Conservation (phyloP, 371 early-diverging fungal species). For the Syncephalastrum contaminatum region DNA sequence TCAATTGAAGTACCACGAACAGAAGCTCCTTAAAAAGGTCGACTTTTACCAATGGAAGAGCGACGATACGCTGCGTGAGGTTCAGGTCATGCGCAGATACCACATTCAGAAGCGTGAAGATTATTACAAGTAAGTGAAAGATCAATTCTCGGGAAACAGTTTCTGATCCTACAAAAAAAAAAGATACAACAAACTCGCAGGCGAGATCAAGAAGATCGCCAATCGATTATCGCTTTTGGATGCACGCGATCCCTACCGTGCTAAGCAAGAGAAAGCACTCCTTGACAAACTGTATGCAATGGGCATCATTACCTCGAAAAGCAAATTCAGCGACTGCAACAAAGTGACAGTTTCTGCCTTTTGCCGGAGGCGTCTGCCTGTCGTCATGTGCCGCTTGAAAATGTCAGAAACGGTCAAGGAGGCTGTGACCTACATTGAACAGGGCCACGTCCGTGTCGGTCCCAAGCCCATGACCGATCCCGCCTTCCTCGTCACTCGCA, state of each 20-base stretch:
- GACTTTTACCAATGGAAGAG: conserved; percentile 98
- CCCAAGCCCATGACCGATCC: conserved; percentile 91
- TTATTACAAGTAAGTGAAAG: conserved; percentile 77
- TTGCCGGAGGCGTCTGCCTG: conserved; percentile 92
- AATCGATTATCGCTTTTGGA: conserved; percentile 89
- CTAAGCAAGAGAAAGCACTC: conserved; percentile 76
- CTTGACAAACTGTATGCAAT: conserved; percentile 90
- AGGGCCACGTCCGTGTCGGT: conserved; percentile 98
- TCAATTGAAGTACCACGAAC: conserved; percentile 96
- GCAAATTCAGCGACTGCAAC: conserved; percentile 85
- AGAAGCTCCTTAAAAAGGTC: conserved; percentile 97
- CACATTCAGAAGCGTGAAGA: conserved; percentile 94
- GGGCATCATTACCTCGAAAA: conserved; percentile 87
- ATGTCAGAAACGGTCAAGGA: conserved; percentile 97
- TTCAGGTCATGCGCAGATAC: conserved; percentile 90
- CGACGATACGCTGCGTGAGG: conserved; percentile 89
- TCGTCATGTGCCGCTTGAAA: conserved; percentile 93
- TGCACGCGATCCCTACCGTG: conserved; percentile 87
- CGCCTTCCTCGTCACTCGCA: conserved; percentile 84
- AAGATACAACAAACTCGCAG: conserved; percentile 92
- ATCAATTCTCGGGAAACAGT: not conserved
- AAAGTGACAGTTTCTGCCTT: conserved; percentile 92
- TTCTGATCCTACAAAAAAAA: conserved; percentile 1
- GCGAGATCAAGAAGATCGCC: conserved; percentile 85
- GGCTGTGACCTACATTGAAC: conserved; percentile 94